Base-by-base conservation (phyloP, 805 yeast species). In the Kazachstania africana region DNA sequence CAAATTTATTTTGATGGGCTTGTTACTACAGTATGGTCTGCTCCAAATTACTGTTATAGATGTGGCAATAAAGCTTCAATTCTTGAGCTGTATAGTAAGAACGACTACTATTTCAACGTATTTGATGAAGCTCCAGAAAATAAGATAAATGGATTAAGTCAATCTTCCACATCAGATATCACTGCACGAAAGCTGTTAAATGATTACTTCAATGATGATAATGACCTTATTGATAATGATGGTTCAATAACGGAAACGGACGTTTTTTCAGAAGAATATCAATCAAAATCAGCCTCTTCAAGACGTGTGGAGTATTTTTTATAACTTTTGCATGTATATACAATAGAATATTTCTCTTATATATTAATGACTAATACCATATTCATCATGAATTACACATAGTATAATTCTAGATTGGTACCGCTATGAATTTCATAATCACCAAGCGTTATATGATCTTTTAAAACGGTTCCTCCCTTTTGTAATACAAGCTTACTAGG, bases 61-160 rank as follows among this genome's bases (percentile, higher is more conserved):
- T 91, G 99, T 55, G 98, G 98, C 1, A 91, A 91, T 52, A 75
- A 84, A 51, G 98, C 98, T 4, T 81, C 95, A n/a, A 87, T 91
- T n/a, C 65, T 91, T 39, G 98, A 91, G 54, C 74, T 91, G 4
- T 71, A 69, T 43, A 72, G 70, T 30, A 72, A 75, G 16, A 78
- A 81, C 28, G 75, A 72, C 33, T 67, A 72, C 38, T 70, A 63
- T 45, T 91, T 88, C 58, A 91, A 91, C 50, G 94, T 93, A 2
- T 91, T 91, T 57, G 97, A 84, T 40, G 97, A 95, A 10, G 91
- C 96, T 6, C 97, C 97, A 0, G 96, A 85, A 46, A 85, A 87
- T 51, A 79, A 75, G 31, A 38, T 29, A 28, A 5, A 29, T 28
- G n/a, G 24, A 50, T 30, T 43, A 53, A 2, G 49, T 53, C 28